A percentile compares a stretch with the other conserved stretches of the same genome.
phyloP scores from a whole-genome alignment of 306 rosid species.

The Alnus glutinosa region DNA sequence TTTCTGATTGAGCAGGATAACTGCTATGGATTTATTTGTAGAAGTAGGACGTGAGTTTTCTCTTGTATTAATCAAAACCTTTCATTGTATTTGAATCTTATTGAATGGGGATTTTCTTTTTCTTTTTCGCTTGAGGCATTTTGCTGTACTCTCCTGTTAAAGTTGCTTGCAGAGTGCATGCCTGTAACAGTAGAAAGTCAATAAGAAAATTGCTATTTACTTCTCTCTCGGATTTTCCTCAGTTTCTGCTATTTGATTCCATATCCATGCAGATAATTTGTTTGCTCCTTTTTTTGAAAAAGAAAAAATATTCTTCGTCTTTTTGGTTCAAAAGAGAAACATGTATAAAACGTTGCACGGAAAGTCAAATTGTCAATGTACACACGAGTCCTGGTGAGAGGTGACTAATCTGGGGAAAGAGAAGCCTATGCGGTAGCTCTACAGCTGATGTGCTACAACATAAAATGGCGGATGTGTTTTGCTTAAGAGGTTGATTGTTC shows the following conservation, averaged over 20 bases:
- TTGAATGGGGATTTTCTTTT: constrained; percentile 58
- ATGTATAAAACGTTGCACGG: too few relatives aligned
- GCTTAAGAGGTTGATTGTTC: too few relatives aligned
- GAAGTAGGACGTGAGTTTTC: constrained; percentile 49
- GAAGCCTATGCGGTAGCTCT: too few relatives aligned
- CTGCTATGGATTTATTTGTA: constrained; percentile 49
- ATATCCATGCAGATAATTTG: not conserved
- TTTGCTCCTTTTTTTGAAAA: not conserved
- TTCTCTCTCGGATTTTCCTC: not conserved
- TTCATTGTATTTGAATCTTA: constrained; percentile 47
- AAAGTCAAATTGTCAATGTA: too few relatives aligned
- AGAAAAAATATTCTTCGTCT: not conserved
- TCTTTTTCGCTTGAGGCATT: constrained; percentile 53
- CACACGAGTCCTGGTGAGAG: too few relatives aligned
- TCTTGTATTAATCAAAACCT: constrained; percentile 40
- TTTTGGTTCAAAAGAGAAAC: not conserved
- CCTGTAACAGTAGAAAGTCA: constrained; percentile 41
- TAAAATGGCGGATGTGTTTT: too few relatives aligned
- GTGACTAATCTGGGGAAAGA: too few relatives aligned
- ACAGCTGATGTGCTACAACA: too few relatives aligned
- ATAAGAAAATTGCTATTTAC: constrained; percentile 26
- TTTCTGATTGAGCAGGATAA: constrained; percentile 49
- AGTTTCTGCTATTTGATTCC: not conserved
- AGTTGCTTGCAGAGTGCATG: constrained; percentile 57
- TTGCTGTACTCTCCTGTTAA: constrained; percentile 48